Evolutionary conservation across 768 basidiomycete species (phyloP).

Genomic region (Amanita fuliginea): DNA sequence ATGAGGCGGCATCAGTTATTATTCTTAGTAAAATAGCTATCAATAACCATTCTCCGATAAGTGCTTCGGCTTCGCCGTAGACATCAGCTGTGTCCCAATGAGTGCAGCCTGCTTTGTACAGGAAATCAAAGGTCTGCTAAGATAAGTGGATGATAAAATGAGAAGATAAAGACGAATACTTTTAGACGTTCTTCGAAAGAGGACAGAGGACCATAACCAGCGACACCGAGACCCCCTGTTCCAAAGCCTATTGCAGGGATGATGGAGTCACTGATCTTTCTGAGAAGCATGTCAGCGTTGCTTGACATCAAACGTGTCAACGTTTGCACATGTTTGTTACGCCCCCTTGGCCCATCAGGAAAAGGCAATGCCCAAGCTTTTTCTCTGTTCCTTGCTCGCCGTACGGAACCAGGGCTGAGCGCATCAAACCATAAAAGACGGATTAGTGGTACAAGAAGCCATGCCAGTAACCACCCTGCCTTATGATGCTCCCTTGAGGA

Average conservation of each 20-base stretch:
- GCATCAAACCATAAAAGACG: no score
- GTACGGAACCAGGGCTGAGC: no score
- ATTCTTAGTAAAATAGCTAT: neutral
- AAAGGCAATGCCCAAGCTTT: no score
- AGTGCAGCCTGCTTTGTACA: slow-evolving; percentile 27
- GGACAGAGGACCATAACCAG: slow-evolving; percentile 28
- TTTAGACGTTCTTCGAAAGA: slow-evolving; percentile 50
- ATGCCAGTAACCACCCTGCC: neutral
- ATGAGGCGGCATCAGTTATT: neutral
- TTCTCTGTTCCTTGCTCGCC: no score
- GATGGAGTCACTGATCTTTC: slow-evolving; percentile 31
- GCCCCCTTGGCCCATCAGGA: no score
- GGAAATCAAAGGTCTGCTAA: slow-evolving; percentile 28
- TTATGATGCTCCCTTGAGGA: neutral
- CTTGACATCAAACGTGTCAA: no score
- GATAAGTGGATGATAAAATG: neutral
- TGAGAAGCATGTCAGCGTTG: neutral
- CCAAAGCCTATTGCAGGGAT: slow-evolving; percentile 51
- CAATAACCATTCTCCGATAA: slow-evolving; percentile 31
- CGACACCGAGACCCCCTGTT: slow-evolving; percentile 42
- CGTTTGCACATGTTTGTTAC: no score
- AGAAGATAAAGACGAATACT: slow-evolving; percentile 17
- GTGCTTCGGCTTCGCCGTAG: slow-evolving; percentile 32
- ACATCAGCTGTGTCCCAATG: slow-evolving; percentile 40
- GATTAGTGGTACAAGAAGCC: neutral